phyloP scores from a whole-genome alignment of 106 monocot genomes.

The Phalaenopsis aphrodite region DNA sequence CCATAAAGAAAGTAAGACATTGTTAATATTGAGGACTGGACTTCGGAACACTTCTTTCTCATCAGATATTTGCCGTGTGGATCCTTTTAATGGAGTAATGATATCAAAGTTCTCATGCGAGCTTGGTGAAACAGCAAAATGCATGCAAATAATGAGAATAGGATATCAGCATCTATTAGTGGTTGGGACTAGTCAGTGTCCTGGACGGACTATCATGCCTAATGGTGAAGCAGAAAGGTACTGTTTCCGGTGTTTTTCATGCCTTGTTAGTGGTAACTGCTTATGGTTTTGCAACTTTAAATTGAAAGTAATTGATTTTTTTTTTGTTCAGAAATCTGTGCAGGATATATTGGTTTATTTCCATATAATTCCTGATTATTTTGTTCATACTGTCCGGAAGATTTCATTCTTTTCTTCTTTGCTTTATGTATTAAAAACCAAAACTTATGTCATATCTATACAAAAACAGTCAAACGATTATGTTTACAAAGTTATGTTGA shows the following conservation, averaged over 20 bases:
- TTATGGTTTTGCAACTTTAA: neutral
- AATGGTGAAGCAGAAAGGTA: conserved; percentile 96
- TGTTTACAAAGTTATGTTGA: neutral
- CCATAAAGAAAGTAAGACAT: conserved; percentile 70
- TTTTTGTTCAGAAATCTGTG: neutral
- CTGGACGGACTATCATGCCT: conserved; percentile 59
- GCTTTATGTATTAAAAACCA: neutral
- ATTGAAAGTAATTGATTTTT: conserved; percentile 1
- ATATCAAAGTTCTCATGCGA: conserved; percentile 57
- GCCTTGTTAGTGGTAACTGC: neutral
- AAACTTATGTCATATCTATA: neutral
- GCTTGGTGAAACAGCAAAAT: conserved; percentile 82
- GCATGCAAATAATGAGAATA: conserved; percentile 72
- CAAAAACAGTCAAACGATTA: neutral
- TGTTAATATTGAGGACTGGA: conserved; percentile 71
- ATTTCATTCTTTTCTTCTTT: neutral
- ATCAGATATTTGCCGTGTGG: conserved; percentile 80
- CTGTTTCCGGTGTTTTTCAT: neutral
- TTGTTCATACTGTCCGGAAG: neutral
- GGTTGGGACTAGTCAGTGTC: conserved; percentile 75
- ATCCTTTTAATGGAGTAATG: conserved; percentile 63
- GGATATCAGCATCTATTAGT: conserved; percentile 70
- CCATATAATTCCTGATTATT: neutral
- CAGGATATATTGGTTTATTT: neutral
- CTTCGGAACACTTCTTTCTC: conserved; percentile 35